Evolutionary conservation across 345 rosid species (phyloP), one percentile per base, ranked within the genome.

Genomic region (Trapa incisa): DNA sequence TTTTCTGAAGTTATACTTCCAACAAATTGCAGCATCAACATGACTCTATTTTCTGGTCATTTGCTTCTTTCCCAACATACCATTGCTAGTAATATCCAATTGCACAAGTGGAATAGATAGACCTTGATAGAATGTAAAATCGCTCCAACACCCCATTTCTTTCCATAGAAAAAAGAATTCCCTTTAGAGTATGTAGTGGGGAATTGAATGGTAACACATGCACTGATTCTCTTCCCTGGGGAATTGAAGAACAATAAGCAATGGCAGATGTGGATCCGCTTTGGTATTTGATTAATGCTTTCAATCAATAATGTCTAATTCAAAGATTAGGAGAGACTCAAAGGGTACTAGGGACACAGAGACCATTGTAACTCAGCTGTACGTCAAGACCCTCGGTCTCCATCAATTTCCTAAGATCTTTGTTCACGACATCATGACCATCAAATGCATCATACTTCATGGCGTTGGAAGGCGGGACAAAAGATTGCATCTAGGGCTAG

Each of bases 401-500:
- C 88, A 42, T 77, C 67, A 93, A 71, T 61, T 81, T 84, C 42
- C 57, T 54, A 48, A 93, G 86, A 50, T 76, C 76, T 71, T 84
- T 84, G 47, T 73, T 90, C 64, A 85, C 84, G 65, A 77, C 78
- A 43, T 93, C 98, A 50, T 90, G 97, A 80, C 97, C 97, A 89
- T 93, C 77, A 89, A 75, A 75, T 90, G 97, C 94, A 90, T 90
- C 97, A 88, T 89, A 72, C 96, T 89, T 61, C 37, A 50, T 48
- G 37, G 15, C 4, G 15, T 14, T n/a, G 6, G 33, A 57, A 53
- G 8, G 65, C 16, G 37, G 56, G 33, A 4, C 2, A 54, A n/a
- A 4, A 41, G 7, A 68, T 10, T 17, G 54, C 8, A 61, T 33
- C 2, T 33, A 33, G 35, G 32, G 53, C 37, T 14, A 68, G 22